These are phyloP conservation scores for Puccinia polysora DNA, from an alignment of 1,284 basidiomycete genomes.

Conservation along the genomic window DNA sequence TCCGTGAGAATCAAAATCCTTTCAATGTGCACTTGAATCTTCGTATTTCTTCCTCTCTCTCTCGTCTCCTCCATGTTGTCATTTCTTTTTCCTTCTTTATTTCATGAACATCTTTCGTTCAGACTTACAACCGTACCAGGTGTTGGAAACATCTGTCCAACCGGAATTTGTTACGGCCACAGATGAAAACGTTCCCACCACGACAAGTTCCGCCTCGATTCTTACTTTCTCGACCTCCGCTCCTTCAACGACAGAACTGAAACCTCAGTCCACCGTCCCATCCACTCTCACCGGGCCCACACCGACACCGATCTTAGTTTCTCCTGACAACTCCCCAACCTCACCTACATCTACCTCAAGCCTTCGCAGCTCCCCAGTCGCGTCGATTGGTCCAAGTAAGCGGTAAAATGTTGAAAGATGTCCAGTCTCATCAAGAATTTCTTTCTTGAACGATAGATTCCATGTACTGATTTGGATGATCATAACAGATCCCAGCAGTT, in stretches of 20 bases:
- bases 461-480: no score
- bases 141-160: slow-evolving; percentile 5
- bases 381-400: slow-evolving; percentile 3
- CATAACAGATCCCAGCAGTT: no score
- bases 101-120: no score
- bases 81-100: no score
- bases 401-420: no score
- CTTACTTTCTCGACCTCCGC: background rate
- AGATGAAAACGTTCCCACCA: background rate
- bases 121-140: slow-evolving; percentile 13
- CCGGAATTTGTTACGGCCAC: slow-evolving; percentile 12
- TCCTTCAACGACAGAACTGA: background rate
- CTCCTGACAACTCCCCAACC: background rate
- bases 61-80: no score
- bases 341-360: background rate
- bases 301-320: background rate
- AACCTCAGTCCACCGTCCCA: background rate
- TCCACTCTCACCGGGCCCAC: background rate
- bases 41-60: background rate
- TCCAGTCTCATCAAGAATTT: no score
- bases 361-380: background rate
- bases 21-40: no score
- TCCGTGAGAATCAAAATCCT: slow-evolving; percentile 3
- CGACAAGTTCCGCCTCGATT: background rate
- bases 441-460: no score